Percentiles rank a stretch among this genome's conserved stretches.
phyloP scores from a whole-genome alignment of 495 filamentous ascomycete genomes.

The Aspergillus bridgeri region DNA sequence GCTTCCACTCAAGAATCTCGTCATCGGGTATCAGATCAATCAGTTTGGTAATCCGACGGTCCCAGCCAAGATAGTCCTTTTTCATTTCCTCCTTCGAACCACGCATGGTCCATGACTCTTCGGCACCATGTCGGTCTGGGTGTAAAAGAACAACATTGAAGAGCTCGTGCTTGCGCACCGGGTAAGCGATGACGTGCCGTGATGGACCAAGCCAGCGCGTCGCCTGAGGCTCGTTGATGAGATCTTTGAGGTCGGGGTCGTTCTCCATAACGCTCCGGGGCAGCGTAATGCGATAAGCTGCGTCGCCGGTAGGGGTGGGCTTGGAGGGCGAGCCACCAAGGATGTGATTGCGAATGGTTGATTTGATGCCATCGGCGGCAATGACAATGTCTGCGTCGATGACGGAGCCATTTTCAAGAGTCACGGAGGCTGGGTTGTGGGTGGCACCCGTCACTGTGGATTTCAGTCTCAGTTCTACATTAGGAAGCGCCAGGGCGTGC shows the following conservation, averaged over 20 bases:
- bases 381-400: conserved; percentile 41
- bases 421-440: conserved; percentile 32
- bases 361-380: conserved; percentile 50
- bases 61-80: conserved; percentile 40
- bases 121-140: conserved; percentile 33
- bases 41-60: conserved; percentile 31
- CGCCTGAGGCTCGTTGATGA: conserved; percentile 37
- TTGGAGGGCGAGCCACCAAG: conserved; percentile 22
- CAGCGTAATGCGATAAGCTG: conserved; percentile 44
- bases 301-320: conserved; percentile 39
- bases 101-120: conserved; percentile 43
- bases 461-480: conserved; percentile 35
- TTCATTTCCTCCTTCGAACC: conserved; percentile 42
- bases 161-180: conserved; percentile 40
- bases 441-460: conserved; percentile 31
- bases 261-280: conserved; percentile 34
- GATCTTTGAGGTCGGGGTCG: conserved; percentile 30
- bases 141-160: conserved; percentile 44
- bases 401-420: conserved; percentile 30
- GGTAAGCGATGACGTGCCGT: conserved; percentile 44
- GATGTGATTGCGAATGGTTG: conserved; percentile 31
- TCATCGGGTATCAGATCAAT: conserved; percentile 42
- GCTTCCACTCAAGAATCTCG: conserved; percentile 61
- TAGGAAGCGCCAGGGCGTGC: conserved; percentile 31
- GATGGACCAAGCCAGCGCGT: conserved; percentile 44